Percentiles rank a stretch among this genome's conserved stretches.
These are phyloP conservation scores for Mycena rebaudengoi DNA, from an alignment of 768 basidiomycete genomes.

Conservation along the genomic window DNA sequence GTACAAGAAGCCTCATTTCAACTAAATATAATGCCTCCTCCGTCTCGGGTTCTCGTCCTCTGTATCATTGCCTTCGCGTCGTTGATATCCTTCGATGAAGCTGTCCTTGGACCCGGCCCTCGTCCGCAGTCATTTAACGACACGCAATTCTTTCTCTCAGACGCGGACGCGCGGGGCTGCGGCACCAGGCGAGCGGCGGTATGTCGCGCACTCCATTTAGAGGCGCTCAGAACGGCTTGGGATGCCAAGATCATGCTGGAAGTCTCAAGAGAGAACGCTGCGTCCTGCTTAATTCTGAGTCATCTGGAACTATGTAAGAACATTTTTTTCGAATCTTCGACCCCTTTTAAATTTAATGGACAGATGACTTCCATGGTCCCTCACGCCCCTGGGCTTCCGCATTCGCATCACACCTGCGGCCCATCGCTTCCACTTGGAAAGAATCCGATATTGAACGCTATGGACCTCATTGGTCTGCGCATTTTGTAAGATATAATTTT, in stretches of 20 bases:
- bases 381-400: too few relatives aligned
- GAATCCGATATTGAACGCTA: too few relatives aligned
- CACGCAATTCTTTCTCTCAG: not conserved
- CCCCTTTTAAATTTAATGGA: not conserved
- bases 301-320: conserved; percentile 2
- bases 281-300: conserved; percentile 16
- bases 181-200: not conserved
- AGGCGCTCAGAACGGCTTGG: conserved; percentile 15
- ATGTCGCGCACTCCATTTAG: not conserved
- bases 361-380: not conserved
- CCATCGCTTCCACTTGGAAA: too few relatives aligned
- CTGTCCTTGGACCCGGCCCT: conserved; percentile 1
- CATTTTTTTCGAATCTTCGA: not conserved
- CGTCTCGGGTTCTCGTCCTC: conserved; percentile 12
- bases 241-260: conserved; percentile 9
- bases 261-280: conserved; percentile 11
- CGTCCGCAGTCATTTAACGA: conserved; percentile 10
- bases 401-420: too few relatives aligned
- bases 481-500: too few relatives aligned
- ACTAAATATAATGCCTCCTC: conserved; percentile 1
- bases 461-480: too few relatives aligned
- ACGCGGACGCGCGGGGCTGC: not conserved
- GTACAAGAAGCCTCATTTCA: not conserved
- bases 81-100: conserved; percentile 3
- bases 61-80: conserved; percentile 10